Evolutionary conservation across 352 stramenopile species (phyloP).

Genomic region (Globisporangium sylvaticum): DNA sequence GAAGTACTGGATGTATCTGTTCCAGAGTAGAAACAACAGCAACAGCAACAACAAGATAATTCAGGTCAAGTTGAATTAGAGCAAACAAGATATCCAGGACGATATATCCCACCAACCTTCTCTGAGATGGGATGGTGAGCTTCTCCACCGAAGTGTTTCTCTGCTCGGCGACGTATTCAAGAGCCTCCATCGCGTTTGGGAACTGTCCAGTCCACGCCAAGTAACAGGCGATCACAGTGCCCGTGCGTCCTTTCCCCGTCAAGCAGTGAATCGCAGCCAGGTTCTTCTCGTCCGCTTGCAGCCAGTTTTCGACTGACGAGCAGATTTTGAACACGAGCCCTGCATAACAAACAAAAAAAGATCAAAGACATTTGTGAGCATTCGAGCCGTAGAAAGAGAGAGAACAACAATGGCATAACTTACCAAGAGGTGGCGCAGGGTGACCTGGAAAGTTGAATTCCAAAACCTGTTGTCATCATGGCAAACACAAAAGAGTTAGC

Average conservation of each 20-base stretch:
- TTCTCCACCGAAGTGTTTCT: conserved; percentile 85
- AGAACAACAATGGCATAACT: neutral
- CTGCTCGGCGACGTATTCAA: conserved; percentile 92
- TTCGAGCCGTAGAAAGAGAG: no score
- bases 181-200: conserved; percentile 88
- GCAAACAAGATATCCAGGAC: neutral
- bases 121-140: conserved; percentile 96
- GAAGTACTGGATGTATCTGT: conserved; percentile 96
- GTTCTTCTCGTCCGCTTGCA: conserved; percentile 94
- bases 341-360: conserved; percentile 9
- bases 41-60: conserved; percentile 7
- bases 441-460: conserved; percentile 97
- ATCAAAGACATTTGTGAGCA: neutral
- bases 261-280: conserved; percentile 96
- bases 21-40: neutral
- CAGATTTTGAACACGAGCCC: conserved; percentile 96
- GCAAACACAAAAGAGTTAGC: neutral
- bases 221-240: conserved; percentile 94
- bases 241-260: conserved; percentile 93
- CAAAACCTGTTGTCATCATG: conserved; percentile 58
- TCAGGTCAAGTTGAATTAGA: neutral
- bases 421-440: conserved; percentile 93
- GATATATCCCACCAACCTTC: conserved; percentile 45
- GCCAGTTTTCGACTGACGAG: conserved; percentile 96
- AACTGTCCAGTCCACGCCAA: conserved; percentile 94